A percentile compares a stretch with the other conserved stretches of the same genome.
Conservation (phyloP, 345 rosid species). For the Atalantia buxifolia region DNA sequence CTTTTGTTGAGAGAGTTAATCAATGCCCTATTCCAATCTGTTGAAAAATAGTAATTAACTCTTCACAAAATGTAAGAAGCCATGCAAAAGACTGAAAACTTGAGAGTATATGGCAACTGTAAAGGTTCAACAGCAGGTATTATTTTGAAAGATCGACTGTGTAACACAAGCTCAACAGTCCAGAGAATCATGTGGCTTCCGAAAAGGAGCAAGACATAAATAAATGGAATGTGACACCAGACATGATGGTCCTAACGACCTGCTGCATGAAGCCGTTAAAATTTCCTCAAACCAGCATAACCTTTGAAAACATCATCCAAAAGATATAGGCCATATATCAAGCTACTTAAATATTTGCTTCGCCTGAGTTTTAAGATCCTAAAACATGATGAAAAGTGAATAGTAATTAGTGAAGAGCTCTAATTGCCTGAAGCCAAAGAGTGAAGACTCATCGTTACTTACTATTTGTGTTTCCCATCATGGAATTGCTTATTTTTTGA, state of each 20-base stretch:
- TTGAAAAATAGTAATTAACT: not conserved
- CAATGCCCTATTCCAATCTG: not conserved
- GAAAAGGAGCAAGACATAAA: not conserved
- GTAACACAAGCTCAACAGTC: constrained; percentile 9
- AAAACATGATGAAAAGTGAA: not conserved
- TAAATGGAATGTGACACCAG: not conserved
- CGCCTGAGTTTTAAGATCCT: constrained; percentile 10
- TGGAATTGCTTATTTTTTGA: constrained; percentile 88
- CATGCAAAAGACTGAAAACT: not conserved
- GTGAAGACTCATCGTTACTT: constrained; percentile 7
- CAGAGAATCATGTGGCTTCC: not conserved
- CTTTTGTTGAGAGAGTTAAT: not conserved
- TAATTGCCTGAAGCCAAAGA: not conserved
- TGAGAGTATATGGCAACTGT: not conserved
- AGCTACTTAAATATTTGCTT: constrained; percentile 15
- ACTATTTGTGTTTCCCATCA: constrained; percentile 77
- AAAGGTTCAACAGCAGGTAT: not conserved
- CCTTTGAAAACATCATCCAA: not conserved
- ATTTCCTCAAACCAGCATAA: not conserved
- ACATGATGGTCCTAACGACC: not conserved
- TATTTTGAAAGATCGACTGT: not conserved
- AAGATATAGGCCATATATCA: not conserved
- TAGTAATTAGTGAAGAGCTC: not conserved
- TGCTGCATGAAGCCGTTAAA: not conserved
- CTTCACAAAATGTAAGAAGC: not conserved